Evolutionary conservation across 2,329 filamentous ascomycete species (phyloP), one percentile per base, ranked within the genome.

Genomic region (Exophiala dermatitidis): DNA sequence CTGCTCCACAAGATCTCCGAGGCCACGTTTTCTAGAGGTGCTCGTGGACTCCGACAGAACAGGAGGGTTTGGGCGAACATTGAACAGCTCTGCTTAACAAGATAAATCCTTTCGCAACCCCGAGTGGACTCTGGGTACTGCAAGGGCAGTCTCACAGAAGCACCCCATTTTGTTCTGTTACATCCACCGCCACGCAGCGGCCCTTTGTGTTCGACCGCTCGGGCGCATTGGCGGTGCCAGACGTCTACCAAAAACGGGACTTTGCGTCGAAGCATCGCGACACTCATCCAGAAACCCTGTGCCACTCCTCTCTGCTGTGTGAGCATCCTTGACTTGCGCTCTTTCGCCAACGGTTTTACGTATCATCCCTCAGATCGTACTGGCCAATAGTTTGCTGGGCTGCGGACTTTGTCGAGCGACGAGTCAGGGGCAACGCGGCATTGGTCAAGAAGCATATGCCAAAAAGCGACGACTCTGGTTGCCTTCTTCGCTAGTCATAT

Each of bases 1-100:
- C 36, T 36, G 53, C 48, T 59, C 47, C 57, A 50, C 53, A 54
- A 47, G 12, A 52, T 54, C 53, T 45, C 34, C 46, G n/a, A n/a
- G 32, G 38, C 53, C 50, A 56, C 49, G 45, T 52, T 52, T 46
- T 52, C 29, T 33, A 28, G 30, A 38, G 32, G 10, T 10, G 19
- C 19, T 50, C 41, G 33, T 36, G 19, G 29, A 41, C 33, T 41
- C 31, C 32, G 40, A 46, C 28, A 33, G 19, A 36, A 46, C 19
- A 48, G 34, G 12, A 43, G 40, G 19, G 40, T 29, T 26, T 38
- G 5, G 10, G 36, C 4, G n/a, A 5, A 38, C 19, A 19, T 19
- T 19, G 36, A n/a, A 8, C n/a, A 6, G 10, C 10, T 6, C 33
- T 34, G 33, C 33, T 34, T 6, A 34, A 10, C 10, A 10, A 10